Evolutionary conservation across 1,284 basidiomycete species (phyloP).

Genomic region (Leccinum insolens): DNA sequence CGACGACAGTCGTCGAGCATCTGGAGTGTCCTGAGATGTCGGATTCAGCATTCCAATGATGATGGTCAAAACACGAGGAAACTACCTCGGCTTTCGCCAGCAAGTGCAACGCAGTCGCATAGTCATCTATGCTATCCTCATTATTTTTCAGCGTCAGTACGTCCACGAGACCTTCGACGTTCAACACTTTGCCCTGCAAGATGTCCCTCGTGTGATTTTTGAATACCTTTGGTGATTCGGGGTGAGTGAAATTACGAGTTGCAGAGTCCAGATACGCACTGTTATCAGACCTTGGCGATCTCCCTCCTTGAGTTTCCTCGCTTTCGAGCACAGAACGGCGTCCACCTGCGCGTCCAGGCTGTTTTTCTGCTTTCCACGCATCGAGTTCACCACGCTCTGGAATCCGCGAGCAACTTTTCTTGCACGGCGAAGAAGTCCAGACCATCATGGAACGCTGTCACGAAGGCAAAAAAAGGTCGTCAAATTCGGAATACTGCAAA

Average conservation of each 20-base stretch:
- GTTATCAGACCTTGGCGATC: constrained; percentile 44
- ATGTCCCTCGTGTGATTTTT: constrained; percentile 65
- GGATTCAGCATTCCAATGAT: constrained; percentile 9
- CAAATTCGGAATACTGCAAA: constrained; percentile 1
- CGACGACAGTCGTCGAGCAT: constrained; percentile 67
- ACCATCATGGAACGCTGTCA: constrained; percentile 68
- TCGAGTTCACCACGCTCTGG: constrained; percentile 45
- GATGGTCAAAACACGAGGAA: constrained; percentile 1
- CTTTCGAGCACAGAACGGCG: constrained; percentile 57
- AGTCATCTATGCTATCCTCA: constrained; percentile 54
- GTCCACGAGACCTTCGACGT: constrained; percentile 71
- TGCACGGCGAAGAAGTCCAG: constrained; percentile 79
- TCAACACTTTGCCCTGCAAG: constrained; percentile 68
- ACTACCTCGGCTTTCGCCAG: constrained; percentile 58
- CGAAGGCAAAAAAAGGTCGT: neutral
- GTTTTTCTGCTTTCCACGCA: constrained; percentile 62
- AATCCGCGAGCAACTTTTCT: constrained; percentile 62
- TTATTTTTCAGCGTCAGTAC: constrained; percentile 76
- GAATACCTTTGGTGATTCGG: constrained; percentile 51
- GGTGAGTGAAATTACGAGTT: neutral
- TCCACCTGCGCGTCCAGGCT: constrained; percentile 72
- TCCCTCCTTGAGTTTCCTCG: constrained; percentile 45
- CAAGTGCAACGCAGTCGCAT: constrained; percentile 65
- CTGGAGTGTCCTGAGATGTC: constrained; percentile 60
- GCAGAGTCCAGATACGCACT: constrained; percentile 37